Conservation (phyloP, 2,329 filamentous ascomycete genomes). For the Arthrobotrys sinensis region DNA sequence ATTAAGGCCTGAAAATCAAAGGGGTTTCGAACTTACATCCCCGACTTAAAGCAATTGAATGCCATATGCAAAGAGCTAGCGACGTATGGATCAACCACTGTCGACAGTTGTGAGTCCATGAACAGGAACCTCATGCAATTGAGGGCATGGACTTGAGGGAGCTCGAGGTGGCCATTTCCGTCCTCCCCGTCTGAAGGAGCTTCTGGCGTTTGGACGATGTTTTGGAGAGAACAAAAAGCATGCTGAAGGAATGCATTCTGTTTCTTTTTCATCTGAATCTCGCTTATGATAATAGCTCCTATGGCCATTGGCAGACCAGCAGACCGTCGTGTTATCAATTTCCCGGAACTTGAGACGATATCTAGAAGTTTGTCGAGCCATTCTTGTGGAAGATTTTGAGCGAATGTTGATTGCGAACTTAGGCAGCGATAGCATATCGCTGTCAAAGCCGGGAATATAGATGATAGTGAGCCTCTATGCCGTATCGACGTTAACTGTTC, state of each 20-base stretch:
- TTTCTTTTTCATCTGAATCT: conserved; percentile 69
- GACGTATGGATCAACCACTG: conserved; percentile 80
- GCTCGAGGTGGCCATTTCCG: conserved; percentile 70
- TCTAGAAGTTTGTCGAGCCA: conserved; percentile 63
- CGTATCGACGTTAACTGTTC: conserved; percentile 85
- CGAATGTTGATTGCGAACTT: conserved; percentile 75
- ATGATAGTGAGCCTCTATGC: conserved; percentile 93
- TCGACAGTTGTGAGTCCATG: conserved; percentile 82
- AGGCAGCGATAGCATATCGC: conserved; percentile 80
- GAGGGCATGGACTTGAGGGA: conserved; percentile 93
- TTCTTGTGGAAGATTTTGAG: conserved; percentile 61
- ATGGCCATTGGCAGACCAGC: conserved; percentile 92
- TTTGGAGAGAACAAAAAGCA: conserved; percentile 54
- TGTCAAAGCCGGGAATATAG: conserved; percentile 89
- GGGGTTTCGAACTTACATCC: conserved; percentile 74
- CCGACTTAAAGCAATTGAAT: conserved; percentile 81
- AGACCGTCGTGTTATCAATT: conserved; percentile 79
- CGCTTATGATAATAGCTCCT: conserved; percentile 79
- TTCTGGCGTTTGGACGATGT: conserved; percentile 65
- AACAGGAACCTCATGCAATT: conserved; percentile 96
- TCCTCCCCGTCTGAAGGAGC: conserved; percentile 53
- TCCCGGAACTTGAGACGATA: conserved; percentile 61
- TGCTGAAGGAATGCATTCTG: conserved; percentile 19
- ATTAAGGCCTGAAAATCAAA: too few relatives aligned
- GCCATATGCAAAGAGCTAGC: conserved; percentile 83